Evolutionary conservation across 306 rosid species (phyloP), one percentile per base, ranked within the genome.

Genomic region (Cicer chorassanicum): DNA sequence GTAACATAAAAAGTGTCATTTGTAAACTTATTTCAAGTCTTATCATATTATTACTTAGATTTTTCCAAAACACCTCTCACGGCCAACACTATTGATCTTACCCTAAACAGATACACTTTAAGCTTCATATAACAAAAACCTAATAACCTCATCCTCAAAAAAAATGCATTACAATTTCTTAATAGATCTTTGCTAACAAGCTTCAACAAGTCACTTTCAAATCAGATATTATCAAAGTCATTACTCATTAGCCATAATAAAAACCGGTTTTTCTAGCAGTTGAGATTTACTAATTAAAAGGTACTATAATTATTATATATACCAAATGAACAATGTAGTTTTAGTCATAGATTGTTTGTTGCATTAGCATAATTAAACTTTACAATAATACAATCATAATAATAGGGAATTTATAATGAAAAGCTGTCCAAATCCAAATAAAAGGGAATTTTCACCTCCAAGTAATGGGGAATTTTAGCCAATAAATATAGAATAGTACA

Each of bases 201-300:
- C 72, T 78, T 78, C 40, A 50, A 70, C 43, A 45, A 57, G 19
- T 5, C 45, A 57, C 63, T 46, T 77, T 49, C 46, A 39, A 62
- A 42, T 65, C 51, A 72, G 18, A 43, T 60, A 40, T 48, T 10
- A 45, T 63, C 45, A 72, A 69, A 74, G 41, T 16, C 36, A 36
- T 60, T 11, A 38, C 45, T 54, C 29, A 70, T 70, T 70, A 15
- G 36, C 29, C 69, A 14, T 44, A 51, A 16, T 14, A 13, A 72
- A 70, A 66, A 43, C 60, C 21, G n/a, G 12, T 55, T 80, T 71
- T 10, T 70, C 21, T 65, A 12, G 53, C 18, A 14, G 64, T 29
- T 62, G 39, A 62, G 54, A 68, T 69, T 74, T 83, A 15, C 72
- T 48, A 29, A 29, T 29, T 29, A 56, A 46, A 80, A 70, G 63